A percentile compares a stretch with the other conserved stretches of the same genome.
Evolutionary conservation across 768 basidiomycete species (phyloP).

Genomic region (Hysterangium stoloniferum): DNA sequence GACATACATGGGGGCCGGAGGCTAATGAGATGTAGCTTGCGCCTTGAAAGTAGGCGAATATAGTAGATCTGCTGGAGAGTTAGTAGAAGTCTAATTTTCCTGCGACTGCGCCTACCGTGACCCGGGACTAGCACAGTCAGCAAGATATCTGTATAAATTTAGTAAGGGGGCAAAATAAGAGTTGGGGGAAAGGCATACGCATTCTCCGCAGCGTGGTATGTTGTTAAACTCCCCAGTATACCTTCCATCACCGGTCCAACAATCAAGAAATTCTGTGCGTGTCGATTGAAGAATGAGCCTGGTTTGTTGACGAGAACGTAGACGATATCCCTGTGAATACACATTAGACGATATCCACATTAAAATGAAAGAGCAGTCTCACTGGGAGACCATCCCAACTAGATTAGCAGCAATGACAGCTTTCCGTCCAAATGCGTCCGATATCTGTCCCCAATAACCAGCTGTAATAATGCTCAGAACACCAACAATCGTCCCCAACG

Average conservation of each 20-base stretch:
- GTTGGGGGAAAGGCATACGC: slow-evolving; percentile 20
- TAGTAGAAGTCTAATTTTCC: background rate
- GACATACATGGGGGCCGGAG: slow-evolving; percentile 28
- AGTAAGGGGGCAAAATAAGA: slow-evolving; percentile 21
- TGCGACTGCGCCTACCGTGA: slow-evolving; percentile 13
- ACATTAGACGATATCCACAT: slow-evolving; percentile 2
- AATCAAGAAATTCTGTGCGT: slow-evolving; percentile 69
- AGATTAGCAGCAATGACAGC: slow-evolving; percentile 60
- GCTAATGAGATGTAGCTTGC: slow-evolving; percentile 32
- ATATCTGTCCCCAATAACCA: slow-evolving; percentile 79
- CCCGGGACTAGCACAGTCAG: slow-evolving; percentile 21
- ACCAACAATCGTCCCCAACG: slow-evolving; percentile 37
- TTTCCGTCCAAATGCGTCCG: slow-evolving; percentile 71
- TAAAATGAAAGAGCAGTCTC: slow-evolving; percentile 30
- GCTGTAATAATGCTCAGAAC: slow-evolving; percentile 73
- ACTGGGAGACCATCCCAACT: slow-evolving; percentile 69
- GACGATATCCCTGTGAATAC: slow-evolving; percentile 52
- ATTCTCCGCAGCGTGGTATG: slow-evolving; percentile 34
- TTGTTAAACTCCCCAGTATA: slow-evolving; percentile 71
- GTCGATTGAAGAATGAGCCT: slow-evolving; percentile 46
- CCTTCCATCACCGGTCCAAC: slow-evolving; percentile 77
- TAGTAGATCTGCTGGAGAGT: slow-evolving; percentile 13
- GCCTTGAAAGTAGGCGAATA: slow-evolving; percentile 24
- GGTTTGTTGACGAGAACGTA: slow-evolving; percentile 71
- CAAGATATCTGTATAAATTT: slow-evolving; percentile 13